phyloP scores from a whole-genome alignment of 2,329 filamentous ascomycete species.

The Diaporthe sp. region DNA sequence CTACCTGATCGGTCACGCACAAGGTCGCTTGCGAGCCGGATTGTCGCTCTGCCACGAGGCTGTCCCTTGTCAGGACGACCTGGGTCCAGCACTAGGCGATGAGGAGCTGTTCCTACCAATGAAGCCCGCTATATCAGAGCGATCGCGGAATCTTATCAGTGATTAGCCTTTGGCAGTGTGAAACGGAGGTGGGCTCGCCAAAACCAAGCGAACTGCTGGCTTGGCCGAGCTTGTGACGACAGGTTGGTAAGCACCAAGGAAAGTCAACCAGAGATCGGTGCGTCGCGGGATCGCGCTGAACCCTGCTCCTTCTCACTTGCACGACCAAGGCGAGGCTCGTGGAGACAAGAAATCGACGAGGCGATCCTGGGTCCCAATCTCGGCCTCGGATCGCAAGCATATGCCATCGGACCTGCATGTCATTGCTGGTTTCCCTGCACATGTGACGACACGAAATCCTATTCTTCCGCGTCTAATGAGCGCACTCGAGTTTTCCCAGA shows the following conservation, averaged over 20 bases:
- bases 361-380: background rate
- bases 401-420: background rate
- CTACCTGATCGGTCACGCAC: conserved; percentile 20
- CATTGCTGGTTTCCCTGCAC: no score
- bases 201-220: conserved; percentile 32
- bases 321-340: background rate
- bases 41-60: background rate
- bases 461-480: background rate
- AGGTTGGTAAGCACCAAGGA: conserved; percentile 16
- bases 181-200: conserved; percentile 26
- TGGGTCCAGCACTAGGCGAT: background rate
- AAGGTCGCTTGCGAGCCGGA: conserved; percentile 6
- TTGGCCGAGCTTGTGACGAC: conserved; percentile 29
- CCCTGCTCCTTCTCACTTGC: background rate
- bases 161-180: conserved; percentile 31
- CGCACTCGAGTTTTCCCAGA: background rate
- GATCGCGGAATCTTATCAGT: conserved; percentile 31
- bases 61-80: background rate
- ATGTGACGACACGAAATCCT: background rate
- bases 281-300: background rate
- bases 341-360: background rate
- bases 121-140: conserved; percentile 3
- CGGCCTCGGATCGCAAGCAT: conserved; percentile 11
- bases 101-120: background rate
- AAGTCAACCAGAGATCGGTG: background rate